Conservation (phyloP, 2,329 filamentous ascomycete genomes). For the Neonectria magnoliae region DNA sequence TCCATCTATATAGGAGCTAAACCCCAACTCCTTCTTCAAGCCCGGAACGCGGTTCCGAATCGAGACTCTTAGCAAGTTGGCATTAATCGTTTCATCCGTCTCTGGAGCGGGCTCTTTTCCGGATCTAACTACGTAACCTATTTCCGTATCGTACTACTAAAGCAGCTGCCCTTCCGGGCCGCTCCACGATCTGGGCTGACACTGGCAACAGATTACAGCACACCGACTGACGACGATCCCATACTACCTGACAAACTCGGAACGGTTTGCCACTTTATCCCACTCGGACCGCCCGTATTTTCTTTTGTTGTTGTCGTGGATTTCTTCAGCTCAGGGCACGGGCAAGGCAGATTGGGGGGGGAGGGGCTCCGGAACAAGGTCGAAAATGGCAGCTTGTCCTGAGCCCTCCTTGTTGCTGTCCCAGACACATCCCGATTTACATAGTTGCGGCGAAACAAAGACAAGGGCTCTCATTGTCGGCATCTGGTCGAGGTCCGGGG, state of each 20-base stretch:
- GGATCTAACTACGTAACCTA: background rate
- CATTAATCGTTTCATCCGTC: background rate
- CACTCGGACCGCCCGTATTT: background rate
- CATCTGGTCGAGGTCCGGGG: background rate
- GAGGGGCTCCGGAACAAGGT: background rate
- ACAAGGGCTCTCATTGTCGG: too few species aligned
- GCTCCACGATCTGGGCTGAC: background rate
- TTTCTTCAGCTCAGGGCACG: background rate
- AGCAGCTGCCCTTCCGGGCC: background rate
- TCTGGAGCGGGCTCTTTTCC: background rate
- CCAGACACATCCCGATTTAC: background rate
- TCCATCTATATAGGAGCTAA: conserved; percentile 11
- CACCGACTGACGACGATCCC: background rate
- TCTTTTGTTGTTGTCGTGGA: background rate
- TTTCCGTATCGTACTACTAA: background rate
- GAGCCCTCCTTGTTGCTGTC: background rate
- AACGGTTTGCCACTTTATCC: conserved; percentile 4
- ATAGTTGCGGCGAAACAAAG: background rate
- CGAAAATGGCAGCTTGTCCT: background rate
- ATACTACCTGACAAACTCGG: background rate
- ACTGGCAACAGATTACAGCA: background rate
- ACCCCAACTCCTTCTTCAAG: background rate
- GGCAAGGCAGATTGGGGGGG: background rate
- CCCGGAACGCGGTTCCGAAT: background rate
- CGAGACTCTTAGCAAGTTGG: background rate